Evolutionary conservation across 805 yeast genomes (phyloP), one percentile per base, ranked within the genome.

Genomic region (Cyberlindnera samutprakarnensis): DNA sequence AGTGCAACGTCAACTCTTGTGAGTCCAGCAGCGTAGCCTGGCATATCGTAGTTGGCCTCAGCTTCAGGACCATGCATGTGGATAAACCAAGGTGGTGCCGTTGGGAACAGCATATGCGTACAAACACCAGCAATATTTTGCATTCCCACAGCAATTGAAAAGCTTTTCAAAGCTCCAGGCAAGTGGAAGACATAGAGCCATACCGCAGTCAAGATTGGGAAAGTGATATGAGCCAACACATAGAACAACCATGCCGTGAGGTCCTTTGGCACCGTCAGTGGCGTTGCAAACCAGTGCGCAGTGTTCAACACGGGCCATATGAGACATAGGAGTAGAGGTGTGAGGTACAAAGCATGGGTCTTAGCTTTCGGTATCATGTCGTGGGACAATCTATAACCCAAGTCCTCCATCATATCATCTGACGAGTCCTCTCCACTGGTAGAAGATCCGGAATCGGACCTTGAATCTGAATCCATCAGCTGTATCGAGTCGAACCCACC

Each of bases 71-170:
- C 83, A 42, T 78, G 66, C 38, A 73, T 39, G 47, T 72, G 77
- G 28, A 75, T 70, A 50, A 76, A 79, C 78, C 85, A 75, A 4
- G 87, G 87, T 1, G 87, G 82, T 1, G 85, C 82, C 49, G 73
- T 77, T 17, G 88, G 88, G 51, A 77, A 62, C 6, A 66, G 29
- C 23, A 79, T 48, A 50, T 78, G 85, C 3, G 84, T 78, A 23
- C 65, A 24, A 0, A 76, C 76, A 16, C 83, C 81, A 2, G 62
- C 53, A 10, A 76, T 62, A 43, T 76, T 78, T 49, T 76, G 84
- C 9, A 63, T 31, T 2, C 87, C 86, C 26, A 78, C 42, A 1
- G 73, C 64, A n/a, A 66, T 44, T 1, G 73, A 58, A 42, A 75
- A 79, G 42, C 64, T 57, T 38, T 67, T 70, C 10, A 75, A 32